Evolutionary conservation across 2,329 filamentous ascomycete species (phyloP), one percentile per base, ranked within the genome.

Genomic region (Stenocarpella maydis): DNA sequence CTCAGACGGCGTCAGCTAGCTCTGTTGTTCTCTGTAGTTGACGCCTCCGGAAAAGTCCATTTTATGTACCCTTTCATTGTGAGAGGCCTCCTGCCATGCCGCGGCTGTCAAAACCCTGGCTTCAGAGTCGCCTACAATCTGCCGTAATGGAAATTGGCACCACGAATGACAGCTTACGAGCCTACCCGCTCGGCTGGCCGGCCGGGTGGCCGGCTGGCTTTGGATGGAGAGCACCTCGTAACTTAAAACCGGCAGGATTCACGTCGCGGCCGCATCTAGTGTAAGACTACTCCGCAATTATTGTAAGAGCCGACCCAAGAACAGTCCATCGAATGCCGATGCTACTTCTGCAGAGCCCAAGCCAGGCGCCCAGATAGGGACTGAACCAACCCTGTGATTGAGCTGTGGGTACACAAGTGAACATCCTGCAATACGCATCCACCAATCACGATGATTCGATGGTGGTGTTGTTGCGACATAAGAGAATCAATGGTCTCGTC

Each of bases 191-290:
- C 41, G 41, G 28, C 28, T 28, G 21, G 21, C 21, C 9, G 53
- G 37, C 53, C 37, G 26, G n/a, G n/a, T 28, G 21, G 21, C 21
- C 9, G 53, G 37, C 53, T 24, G 26, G n/a, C n/a, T 17, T 26
- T 37, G 7, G 28, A 37, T 49, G 58, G 24, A 17, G 12, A 8
- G 58, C 58, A 37, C 8, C 58, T 24, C 43, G 14, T 12, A 31
- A 47, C 55, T 10, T 17, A 31, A 61, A 61, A 61, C 55, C 55
- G 55, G 55, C 55, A 61, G 41, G 41, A 61, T 17, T 47, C 55
- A 37, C 26, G 24, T 47, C 39, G 41, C 41, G 55, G 55, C 55
- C 55, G 55, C 55, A 61, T 47, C 26, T 37, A 17, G 26, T 19
- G 37, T 9, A 12, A 49, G 28, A n/a, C n/a, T n/a, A n/a, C n/a